A percentile compares a stretch with the other conserved stretches of the same genome.
Evolutionary conservation across 1,284 basidiomycete genomes (phyloP).

Genomic region (Chalciporus sp.): DNA sequence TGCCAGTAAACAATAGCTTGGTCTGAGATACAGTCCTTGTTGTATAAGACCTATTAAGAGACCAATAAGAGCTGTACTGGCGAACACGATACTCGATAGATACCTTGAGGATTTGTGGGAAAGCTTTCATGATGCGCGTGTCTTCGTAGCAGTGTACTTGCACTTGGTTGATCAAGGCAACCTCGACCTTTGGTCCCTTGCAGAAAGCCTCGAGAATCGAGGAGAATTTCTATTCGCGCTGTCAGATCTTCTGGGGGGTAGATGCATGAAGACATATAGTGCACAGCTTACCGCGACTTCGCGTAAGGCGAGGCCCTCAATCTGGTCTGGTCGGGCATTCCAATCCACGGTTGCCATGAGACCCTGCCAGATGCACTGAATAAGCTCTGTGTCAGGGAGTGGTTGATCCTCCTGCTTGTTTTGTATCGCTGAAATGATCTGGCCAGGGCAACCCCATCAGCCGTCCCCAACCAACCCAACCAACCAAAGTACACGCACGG

Average conservation of each 20-base stretch:
- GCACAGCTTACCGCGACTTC: slow-evolving; percentile 71
- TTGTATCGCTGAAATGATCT: slow-evolving; percentile 81
- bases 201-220: slow-evolving; percentile 90
- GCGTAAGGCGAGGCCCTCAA: slow-evolving; percentile 81
- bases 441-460: slow-evolving; percentile 14
- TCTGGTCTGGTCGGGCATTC: slow-evolving; percentile 86
- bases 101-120: slow-evolving; percentile 92
- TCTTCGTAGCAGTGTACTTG: slow-evolving; percentile 96
- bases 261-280: not conserved
- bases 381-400: slow-evolving; percentile 82
- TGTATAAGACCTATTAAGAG: slow-evolving; percentile 78
- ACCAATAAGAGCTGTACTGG: not conserved
- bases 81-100: slow-evolving; percentile 6
- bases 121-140: slow-evolving; percentile 90
- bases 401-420: slow-evolving; percentile 65
- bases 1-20: slow-evolving; percentile 98
- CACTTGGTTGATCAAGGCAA: slow-evolving; percentile 89
- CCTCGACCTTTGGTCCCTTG: slow-evolving; percentile 84
- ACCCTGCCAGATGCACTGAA: slow-evolving; percentile 90
- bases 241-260: not conserved
- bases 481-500: slow-evolving; percentile 45
- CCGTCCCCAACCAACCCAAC: slow-evolving; percentile 3
- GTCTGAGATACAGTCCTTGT: slow-evolving; percentile 92
- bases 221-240: slow-evolving; percentile 65
- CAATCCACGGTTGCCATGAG: slow-evolving; percentile 87